Percentiles rank a stretch among this genome's conserved stretches.
phyloP scores from a whole-genome alignment of 176 grass and related monocot genomes.

The Chloris gayana region DNA sequence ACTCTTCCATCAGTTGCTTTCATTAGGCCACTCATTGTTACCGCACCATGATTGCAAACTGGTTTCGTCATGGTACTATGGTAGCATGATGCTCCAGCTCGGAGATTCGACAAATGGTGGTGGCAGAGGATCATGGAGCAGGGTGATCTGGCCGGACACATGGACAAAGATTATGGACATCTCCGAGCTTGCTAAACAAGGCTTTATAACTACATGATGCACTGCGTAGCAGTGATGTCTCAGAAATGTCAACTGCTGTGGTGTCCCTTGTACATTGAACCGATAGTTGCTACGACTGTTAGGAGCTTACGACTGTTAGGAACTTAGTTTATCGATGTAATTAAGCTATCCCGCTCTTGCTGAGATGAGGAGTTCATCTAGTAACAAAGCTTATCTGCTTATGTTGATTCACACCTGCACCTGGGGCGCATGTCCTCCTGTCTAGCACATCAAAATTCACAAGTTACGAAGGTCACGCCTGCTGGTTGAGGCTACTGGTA shows the following conservation, averaged over 20 bases:
- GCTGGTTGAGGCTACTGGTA: not conserved
- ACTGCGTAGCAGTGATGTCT: not conserved
- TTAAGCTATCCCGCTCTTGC: conserved; percentile 4
- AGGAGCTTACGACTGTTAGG: conserved; percentile 16
- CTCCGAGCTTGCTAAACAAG: not conserved
- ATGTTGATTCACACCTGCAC: not conserved
- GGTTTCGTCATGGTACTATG: not conserved
- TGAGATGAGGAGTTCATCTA: not conserved
- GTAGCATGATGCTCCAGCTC: conserved; percentile 1
- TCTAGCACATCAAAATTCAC: not conserved
- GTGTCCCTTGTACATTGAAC: conserved; percentile 25
- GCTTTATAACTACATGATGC: not conserved
- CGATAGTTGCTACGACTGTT: conserved; percentile 4
- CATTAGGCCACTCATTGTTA: not conserved
- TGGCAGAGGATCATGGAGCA: not conserved
- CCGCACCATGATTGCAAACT: not conserved
- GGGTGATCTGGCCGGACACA: not conserved
- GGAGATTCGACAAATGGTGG: not conserved
- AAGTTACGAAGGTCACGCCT: not conserved
- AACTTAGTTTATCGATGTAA: conserved; percentile 12
- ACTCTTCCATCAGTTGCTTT: not conserved
- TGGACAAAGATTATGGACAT: not conserved
- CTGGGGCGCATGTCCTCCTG: not conserved
- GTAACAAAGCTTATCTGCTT: conserved; percentile 4
- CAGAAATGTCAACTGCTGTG: not conserved